phyloP scores from a whole-genome alignment of 768 basidiomycete species.

The Cystobasidium tubakii region DNA sequence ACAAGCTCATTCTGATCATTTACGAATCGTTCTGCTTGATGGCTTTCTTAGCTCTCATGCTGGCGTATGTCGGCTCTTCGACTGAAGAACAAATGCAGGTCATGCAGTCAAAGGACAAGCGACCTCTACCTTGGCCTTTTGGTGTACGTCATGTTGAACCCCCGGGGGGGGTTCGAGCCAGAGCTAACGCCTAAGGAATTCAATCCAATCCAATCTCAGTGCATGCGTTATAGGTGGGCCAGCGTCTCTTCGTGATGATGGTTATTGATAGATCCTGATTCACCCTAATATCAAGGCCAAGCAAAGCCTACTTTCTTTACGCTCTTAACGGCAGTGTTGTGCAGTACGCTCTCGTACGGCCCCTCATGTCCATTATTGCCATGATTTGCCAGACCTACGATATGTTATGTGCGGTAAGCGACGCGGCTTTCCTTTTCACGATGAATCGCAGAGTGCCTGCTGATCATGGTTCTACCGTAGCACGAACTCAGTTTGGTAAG shows the following conservation, averaged over 20 bases:
- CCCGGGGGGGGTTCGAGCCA: no score
- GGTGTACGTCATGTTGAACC: conserved; percentile 48
- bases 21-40: conserved; percentile 51
- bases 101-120: conserved; percentile 72
- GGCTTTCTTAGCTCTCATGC: conserved; percentile 76
- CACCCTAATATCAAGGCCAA: not conserved
- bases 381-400: conserved; percentile 67
- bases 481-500: conserved; percentile 40
- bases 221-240: conserved; percentile 51
- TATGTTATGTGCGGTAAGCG: conserved; percentile 57
- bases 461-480: conserved; percentile 27
- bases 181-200: conserved; percentile 26
- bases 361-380: conserved; percentile 51
- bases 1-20: conserved; percentile 35
- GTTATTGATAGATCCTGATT: not conserved
- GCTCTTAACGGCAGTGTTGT: conserved; percentile 75
- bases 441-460: conserved; percentile 35
- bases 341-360: conserved; percentile 55
- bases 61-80: conserved; percentile 75
- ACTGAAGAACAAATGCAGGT: conserved; percentile 62
- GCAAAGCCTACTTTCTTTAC: conserved; percentile 78
- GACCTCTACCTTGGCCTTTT: conserved; percentile 63
- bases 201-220: conserved; percentile 44
- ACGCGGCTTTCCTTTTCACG: not conserved
- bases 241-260: not conserved